Percentiles rank a stretch among this genome's conserved stretches.
phyloP scores from a whole-genome alignment of 352 stramenopile genomes.

The Stephanocyclus meneghinianus region DNA sequence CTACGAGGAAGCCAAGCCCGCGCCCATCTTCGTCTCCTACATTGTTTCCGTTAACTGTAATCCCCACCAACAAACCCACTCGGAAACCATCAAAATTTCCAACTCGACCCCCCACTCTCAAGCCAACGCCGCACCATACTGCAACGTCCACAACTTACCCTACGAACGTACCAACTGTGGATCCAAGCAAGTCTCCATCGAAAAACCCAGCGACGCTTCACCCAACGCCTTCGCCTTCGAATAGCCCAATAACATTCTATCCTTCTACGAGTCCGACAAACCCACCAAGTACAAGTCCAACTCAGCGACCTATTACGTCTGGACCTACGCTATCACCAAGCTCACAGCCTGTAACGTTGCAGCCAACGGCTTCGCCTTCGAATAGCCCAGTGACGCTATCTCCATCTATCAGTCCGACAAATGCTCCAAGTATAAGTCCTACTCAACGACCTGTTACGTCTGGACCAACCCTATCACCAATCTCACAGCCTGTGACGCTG shows the following conservation, averaged over 20 bases:
- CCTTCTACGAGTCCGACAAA: not conserved
- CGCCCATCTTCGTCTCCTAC: slow-evolving; percentile 3
- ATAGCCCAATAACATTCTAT: not conserved
- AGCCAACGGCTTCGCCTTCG: not conserved
- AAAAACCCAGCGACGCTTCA: not conserved
- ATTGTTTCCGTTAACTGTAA: not conserved
- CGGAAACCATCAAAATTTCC: not conserved
- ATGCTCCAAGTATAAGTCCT: not conserved
- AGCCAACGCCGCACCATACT: not conserved
- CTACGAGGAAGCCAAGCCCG: not conserved
- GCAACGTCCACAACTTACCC: not conserved
- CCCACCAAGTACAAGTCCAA: not conserved
- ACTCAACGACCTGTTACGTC: not conserved
- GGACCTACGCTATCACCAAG: not conserved
- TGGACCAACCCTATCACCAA: not conserved
- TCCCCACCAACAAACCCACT: not conserved
- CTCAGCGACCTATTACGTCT: not conserved
- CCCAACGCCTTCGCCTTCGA: not conserved
- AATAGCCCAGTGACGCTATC: not conserved
- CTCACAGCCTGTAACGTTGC: not conserved
- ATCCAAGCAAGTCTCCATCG: not conserved
- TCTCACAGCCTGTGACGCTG: not conserved
- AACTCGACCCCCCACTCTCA: not conserved
- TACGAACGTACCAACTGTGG: not conserved
- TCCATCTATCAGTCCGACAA: not conserved